A percentile compares a stretch with the other conserved stretches of the same genome.
Conservation (phyloP, 768 basidiomycete genomes). For the Mycena chlorophos region DNA sequence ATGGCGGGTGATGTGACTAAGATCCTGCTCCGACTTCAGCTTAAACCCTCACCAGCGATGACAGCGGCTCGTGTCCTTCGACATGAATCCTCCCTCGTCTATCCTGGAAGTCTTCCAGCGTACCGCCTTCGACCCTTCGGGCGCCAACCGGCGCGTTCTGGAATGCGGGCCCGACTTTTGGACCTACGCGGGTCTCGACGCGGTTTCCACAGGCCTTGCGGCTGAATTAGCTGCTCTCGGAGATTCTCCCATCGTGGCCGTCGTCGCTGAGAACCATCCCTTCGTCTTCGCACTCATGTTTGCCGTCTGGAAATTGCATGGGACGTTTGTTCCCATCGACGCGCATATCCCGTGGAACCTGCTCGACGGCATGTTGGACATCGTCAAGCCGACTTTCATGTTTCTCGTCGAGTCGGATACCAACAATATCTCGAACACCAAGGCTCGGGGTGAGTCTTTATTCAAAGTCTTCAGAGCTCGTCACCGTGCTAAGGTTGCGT, state of each 20-base stretch:
- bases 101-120: slow-evolving; percentile 12
- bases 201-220: slow-evolving; percentile 9
- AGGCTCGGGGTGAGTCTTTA: too few relatives aligned
- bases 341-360: slow-evolving; percentile 11
- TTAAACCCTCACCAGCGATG: background rate
- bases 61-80: background rate
- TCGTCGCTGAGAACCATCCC: slow-evolving; percentile 16
- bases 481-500: too few relatives aligned
- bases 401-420: slow-evolving; percentile 3
- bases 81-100: background rate
- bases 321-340: slow-evolving; percentile 18
- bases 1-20: too few relatives aligned
- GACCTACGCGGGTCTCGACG: slow-evolving; percentile 15
- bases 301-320: slow-evolving; percentile 16
- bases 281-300: slow-evolving; percentile 18
- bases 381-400: slow-evolving; percentile 10
- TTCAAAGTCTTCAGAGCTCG: too few relatives aligned
- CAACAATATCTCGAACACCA: background rate
- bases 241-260: background rate
- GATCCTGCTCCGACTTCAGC: background rate
- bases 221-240: background rate
- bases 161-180: slow-evolving; percentile 11
- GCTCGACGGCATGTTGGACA: slow-evolving; percentile 9
- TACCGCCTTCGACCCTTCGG: background rate
- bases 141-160: slow-evolving; percentile 3